Conservation (phyloP, 495 filamentous ascomycete genomes). For the Acidiella bohemica region DNA sequence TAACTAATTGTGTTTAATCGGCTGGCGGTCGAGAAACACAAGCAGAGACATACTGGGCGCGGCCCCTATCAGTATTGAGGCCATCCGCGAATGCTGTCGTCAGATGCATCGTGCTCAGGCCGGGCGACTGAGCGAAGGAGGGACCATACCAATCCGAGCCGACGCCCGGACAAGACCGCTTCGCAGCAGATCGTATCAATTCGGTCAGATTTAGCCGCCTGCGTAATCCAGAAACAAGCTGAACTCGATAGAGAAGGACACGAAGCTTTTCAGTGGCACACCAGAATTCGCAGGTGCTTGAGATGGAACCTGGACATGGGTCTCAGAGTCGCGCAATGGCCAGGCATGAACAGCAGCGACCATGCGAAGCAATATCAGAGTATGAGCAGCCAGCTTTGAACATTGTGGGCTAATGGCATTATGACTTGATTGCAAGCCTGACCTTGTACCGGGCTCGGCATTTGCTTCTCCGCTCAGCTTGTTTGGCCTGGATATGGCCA, state of each 20-base stretch:
- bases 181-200: constrained; percentile 36
- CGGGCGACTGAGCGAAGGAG: constrained; percentile 41
- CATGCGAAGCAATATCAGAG: too few relatives aligned
- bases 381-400: too few relatives aligned
- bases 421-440: too few relatives aligned
- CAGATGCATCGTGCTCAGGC: constrained; percentile 36
- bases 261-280: constrained; percentile 35
- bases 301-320: not conserved
- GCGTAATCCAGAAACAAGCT: constrained; percentile 49
- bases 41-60: constrained; percentile 24
- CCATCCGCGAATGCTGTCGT: constrained; percentile 39
- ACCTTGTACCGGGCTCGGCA: too few relatives aligned
- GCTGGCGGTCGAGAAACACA: too few relatives aligned
- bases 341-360: not conserved
- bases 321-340: not conserved
- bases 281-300: not conserved
- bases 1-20: too few relatives aligned
- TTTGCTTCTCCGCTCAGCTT: too few relatives aligned
- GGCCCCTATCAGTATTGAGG: constrained; percentile 35
- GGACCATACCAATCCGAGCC: constrained; percentile 41
- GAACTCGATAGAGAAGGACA: constrained; percentile 48
- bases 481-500: too few relatives aligned
- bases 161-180: constrained; percentile 39
- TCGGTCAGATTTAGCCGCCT: constrained; percentile 43
- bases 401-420: too few relatives aligned